Percentiles rank a stretch among this genome's conserved stretches.
phyloP scores from a whole-genome alignment of 805 yeast species.

The Candida adriatica region DNA sequence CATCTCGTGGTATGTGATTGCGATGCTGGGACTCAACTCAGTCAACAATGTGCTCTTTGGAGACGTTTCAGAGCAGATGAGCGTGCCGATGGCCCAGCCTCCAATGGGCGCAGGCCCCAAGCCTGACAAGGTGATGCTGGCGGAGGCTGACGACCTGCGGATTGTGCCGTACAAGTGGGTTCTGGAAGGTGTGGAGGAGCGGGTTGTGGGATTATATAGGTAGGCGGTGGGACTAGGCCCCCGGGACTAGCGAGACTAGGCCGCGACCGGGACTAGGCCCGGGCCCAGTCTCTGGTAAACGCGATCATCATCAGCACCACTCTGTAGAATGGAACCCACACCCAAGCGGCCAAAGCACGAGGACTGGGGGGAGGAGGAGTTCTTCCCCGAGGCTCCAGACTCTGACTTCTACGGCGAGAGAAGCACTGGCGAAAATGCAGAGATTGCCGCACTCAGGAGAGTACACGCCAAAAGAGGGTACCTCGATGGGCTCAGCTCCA shows the following conservation, averaged over 20 bases:
- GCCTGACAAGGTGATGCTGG: constrained; percentile 53
- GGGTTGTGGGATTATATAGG: constrained; percentile 35
- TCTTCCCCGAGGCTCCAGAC: constrained; percentile 10
- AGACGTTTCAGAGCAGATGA: constrained; percentile 37
- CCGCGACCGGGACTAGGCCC: too few species aligned
- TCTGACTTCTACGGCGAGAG: constrained; percentile 33
- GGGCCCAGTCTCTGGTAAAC: too few species aligned
- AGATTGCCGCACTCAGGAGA: constrained; percentile 39
- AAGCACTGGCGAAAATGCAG: constrained; percentile 15
- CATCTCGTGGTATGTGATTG: constrained; percentile 92
- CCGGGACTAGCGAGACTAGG: too few species aligned
- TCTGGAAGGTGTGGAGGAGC: constrained; percentile 53
- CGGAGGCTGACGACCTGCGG: constrained; percentile 70
- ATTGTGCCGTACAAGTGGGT: constrained; percentile 50
- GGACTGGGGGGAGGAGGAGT: constrained; percentile 29
- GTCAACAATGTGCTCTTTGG: constrained; percentile 67
- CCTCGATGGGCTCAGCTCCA: constrained; percentile 64
- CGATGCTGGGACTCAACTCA: constrained; percentile 75
- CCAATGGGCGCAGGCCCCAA: constrained; percentile 44
- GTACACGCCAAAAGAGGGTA: constrained; percentile 77
- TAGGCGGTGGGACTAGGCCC: too few species aligned
- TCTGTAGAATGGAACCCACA: too few species aligned
- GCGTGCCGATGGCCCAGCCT: constrained; percentile 26
- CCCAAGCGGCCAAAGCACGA: too few species aligned
- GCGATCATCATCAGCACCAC: too few species aligned